phyloP scores from a whole-genome alignment of 805 yeast species.

The Debaryomyces hansenii region DNA sequence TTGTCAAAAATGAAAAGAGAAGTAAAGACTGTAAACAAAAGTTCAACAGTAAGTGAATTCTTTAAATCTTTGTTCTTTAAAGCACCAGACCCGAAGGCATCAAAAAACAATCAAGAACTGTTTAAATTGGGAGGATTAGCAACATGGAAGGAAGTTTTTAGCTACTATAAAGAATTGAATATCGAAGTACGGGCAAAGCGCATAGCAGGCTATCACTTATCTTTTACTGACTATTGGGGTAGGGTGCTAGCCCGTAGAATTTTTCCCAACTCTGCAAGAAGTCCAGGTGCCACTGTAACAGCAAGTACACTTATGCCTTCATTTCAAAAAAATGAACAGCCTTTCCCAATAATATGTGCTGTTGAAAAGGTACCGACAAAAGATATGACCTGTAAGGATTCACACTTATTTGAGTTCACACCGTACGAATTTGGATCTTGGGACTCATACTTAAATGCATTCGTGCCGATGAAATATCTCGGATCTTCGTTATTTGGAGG shows the following conservation, averaged over 20 bases:
- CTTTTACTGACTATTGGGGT: slow-evolving; percentile 72
- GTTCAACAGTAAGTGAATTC: background rate
- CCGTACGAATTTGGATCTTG: slow-evolving; percentile 72
- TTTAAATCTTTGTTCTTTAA: background rate
- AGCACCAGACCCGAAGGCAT: background rate
- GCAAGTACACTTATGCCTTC: slow-evolving; percentile 35
- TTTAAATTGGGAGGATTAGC: too few species aligned
- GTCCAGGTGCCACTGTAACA: slow-evolving; percentile 40
- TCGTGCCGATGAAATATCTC: slow-evolving; percentile 50
- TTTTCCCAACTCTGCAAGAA: slow-evolving; percentile 34
- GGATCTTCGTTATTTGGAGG: slow-evolving; percentile 53
- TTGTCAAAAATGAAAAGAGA: too few species aligned
- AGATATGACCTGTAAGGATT: slow-evolving; percentile 24
- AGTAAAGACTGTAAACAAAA: background rate
- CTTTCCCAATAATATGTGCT: slow-evolving; percentile 50
- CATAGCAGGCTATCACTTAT: slow-evolving; percentile 51
- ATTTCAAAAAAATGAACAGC: slow-evolving; percentile 41
- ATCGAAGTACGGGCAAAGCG: slow-evolving; percentile 54
- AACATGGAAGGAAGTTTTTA: slow-evolving; percentile 25
- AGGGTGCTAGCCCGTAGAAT: slow-evolving; percentile 53
- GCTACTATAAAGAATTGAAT: slow-evolving; percentile 55
- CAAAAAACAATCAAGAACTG: background rate
- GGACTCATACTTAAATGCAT: slow-evolving; percentile 49
- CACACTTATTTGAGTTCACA: slow-evolving; percentile 57
- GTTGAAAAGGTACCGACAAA: slow-evolving; percentile 37